Percentiles rank a stretch among this genome's conserved stretches.
These are phyloP conservation scores for Globisporangium parvum DNA, from an alignment of 352 stramenopile species.

Conservation along the genomic window DNA sequence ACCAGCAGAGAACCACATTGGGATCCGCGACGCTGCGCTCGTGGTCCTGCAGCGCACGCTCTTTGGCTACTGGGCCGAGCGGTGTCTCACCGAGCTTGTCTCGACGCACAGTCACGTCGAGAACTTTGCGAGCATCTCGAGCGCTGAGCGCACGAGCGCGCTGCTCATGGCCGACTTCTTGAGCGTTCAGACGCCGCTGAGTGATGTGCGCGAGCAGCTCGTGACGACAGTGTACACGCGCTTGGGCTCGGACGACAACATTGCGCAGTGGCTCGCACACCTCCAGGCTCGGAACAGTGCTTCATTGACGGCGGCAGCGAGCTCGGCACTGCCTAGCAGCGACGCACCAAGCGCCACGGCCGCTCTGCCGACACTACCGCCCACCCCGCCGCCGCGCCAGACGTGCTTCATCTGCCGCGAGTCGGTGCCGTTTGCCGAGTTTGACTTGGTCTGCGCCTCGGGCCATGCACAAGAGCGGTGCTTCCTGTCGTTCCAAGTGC, in stretches of 20 bases:
- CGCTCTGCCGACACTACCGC: conserved; percentile 5
- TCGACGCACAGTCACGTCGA: conserved; percentile 27
- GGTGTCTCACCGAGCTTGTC: conserved; percentile 44
- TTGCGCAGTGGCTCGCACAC: conserved; percentile 29
- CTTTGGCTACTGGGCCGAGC: conserved; percentile 54
- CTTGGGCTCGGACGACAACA: conserved; percentile 41
- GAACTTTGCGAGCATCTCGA: conserved; percentile 22
- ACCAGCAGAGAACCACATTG: conserved; percentile 36
- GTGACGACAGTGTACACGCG: conserved; percentile 59
- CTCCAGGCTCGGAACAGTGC: conserved; percentile 16
- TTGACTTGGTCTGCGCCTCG: conserved; percentile 49
- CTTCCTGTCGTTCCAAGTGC: conserved; percentile 67
- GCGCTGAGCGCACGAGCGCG: conserved; percentile 42
- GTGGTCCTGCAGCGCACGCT: conserved; percentile 36
- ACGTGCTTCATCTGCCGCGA: conserved; percentile 68
- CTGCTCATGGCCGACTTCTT: conserved; percentile 77
- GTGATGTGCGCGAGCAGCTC: conserved; percentile 23
- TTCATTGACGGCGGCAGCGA: too few species aligned
- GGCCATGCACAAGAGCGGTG: conserved; percentile 68
- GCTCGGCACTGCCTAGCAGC: not conserved
- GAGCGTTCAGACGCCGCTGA: conserved; percentile 52
- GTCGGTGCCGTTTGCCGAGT: conserved; percentile 50
- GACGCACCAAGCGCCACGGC: not conserved
- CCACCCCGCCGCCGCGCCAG: conserved; percentile 40
- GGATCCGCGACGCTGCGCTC: conserved; percentile 34